These are phyloP conservation scores for Neopestalotiopsis rosae DNA, from an alignment of 2,329 filamentous ascomycete genomes.

Conservation along the genomic window DNA sequence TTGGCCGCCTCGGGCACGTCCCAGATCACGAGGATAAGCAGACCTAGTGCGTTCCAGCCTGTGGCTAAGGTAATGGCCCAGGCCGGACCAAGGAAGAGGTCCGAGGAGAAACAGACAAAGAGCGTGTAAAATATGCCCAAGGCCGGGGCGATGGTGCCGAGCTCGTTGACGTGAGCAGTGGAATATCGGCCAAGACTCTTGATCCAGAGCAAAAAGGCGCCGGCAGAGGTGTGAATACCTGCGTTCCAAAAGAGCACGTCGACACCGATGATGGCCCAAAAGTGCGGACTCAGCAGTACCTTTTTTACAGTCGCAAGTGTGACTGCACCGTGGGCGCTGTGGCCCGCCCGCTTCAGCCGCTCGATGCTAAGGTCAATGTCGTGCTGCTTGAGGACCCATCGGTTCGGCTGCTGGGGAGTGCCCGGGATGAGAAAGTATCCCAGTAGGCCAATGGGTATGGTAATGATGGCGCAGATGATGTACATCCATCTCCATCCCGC, in stretches of 20 bases:
- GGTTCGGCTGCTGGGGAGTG: slow-evolving; percentile 33
- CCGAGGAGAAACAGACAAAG: slow-evolving; percentile 58
- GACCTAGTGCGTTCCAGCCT: slow-evolving; percentile 55
- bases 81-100: slow-evolving; percentile 54
- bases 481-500: slow-evolving; percentile 63
- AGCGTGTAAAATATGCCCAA: slow-evolving; percentile 62
- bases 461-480: slow-evolving; percentile 58
- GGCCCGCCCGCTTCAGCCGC: slow-evolving; percentile 49
- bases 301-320: slow-evolving; percentile 29
- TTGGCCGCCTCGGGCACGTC: slow-evolving; percentile 57
- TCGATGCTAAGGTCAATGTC: slow-evolving; percentile 52
- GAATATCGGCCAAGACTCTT: slow-evolving; percentile 57
- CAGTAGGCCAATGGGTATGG: slow-evolving; percentile 56
- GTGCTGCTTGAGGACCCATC: slow-evolving; percentile 26
- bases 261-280: slow-evolving; percentile 55
- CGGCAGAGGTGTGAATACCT: slow-evolving; percentile 48
- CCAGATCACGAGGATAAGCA: slow-evolving; percentile 59
- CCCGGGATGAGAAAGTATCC: slow-evolving; percentile 59
- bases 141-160: slow-evolving; percentile 56
- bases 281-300: slow-evolving; percentile 47
- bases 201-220: slow-evolving; percentile 61
- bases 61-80: slow-evolving; percentile 59
- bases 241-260: slow-evolving; percentile 64
- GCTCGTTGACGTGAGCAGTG: slow-evolving; percentile 51
- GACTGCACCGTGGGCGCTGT: slow-evolving; percentile 15